A percentile compares a stretch with the other conserved stretches of the same genome.
Evolutionary conservation across 768 basidiomycete species (phyloP).

Genomic region (Trametopsis cervina): DNA sequence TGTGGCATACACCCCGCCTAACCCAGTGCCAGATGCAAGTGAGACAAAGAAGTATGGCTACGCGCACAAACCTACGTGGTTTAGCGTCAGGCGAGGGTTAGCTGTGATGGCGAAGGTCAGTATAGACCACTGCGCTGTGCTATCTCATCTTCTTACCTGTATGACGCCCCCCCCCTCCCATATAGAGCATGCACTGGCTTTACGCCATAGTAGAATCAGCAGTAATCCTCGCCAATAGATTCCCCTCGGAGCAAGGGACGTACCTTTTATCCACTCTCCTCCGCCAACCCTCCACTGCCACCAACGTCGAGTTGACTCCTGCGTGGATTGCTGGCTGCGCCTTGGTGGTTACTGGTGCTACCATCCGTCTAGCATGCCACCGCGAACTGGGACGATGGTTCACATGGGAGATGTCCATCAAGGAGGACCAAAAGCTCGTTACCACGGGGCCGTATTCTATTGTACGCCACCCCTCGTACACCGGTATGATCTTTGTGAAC

Average conservation of each 20-base stretch:
- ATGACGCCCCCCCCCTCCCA: too few relatives aligned
- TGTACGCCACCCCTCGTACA: slow-evolving; percentile 25
- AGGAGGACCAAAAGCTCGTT: slow-evolving; percentile 20
- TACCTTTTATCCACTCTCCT: not conserved
- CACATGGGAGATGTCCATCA: slow-evolving; percentile 23
- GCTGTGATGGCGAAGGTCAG: too few relatives aligned
- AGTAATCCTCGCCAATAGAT: not conserved
- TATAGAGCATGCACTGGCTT: not conserved
- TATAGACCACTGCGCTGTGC: too few relatives aligned
- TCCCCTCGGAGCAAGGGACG: not conserved
- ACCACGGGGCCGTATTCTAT: slow-evolving; percentile 23
- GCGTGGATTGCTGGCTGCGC: slow-evolving; percentile 3
- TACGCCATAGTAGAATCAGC: not conserved
- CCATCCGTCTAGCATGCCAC: slow-evolving; percentile 13
- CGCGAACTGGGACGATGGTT: slow-evolving; percentile 21
- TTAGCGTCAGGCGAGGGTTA: not conserved
- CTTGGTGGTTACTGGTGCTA: not conserved
- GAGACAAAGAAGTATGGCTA: slow-evolving; percentile 1
- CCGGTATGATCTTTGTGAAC: not conserved
- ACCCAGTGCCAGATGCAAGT: not conserved
- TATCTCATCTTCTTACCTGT: too few relatives aligned
- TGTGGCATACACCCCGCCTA: slow-evolving; percentile 2
- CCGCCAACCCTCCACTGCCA: not conserved
- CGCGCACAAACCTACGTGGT: not conserved
- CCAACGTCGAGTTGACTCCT: not conserved